Evolutionary conservation across 331 rosid genomes (phyloP), one percentile per base, ranked within the genome.

Genomic region (Quercus phellos): DNA sequence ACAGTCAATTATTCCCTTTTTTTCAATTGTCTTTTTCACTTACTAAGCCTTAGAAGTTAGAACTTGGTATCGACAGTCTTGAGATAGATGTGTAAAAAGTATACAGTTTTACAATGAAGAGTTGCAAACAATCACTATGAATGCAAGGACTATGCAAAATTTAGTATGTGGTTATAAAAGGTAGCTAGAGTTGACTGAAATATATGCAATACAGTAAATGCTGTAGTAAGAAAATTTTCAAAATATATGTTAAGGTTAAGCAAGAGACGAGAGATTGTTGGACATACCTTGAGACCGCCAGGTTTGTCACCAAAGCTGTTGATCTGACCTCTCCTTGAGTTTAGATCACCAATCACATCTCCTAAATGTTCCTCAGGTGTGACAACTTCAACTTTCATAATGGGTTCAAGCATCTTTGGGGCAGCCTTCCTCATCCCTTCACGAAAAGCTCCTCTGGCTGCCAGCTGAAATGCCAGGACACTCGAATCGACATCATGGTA

Each of bases 401-500:
- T 64, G 7, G 99, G 99, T 79, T 94, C 99, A 42, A 94, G 98
- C 99, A 94, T 92, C 85, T 26, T 90, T 1, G 98, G 99, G 70
- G 83, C 91, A 4, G 97, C 97, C 84, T 88, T 89, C 80, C 86
- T 89, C n/a, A 94, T 38, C 51, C 99, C 99, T 30, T 92, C 99
- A 26, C 96, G 77, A 27, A 94, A 94, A 77, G 98, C 99, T 85
- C 99, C 99, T 82, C 98, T 87, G 5, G 97, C 99, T 6, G 98
- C 99, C 78, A 94, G 85, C 81, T 92, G 99, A 90, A 94, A 94
- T 9, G 98, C 99, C 83, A 94, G 78, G 58, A 91, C 99, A 70
- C 99, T 92, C 16, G 99, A 94, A 84, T 94, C 99, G 1, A 94
- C 98, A 76, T 94, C 99, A 4, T 94, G 99, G 89, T 94, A 94